Conservation (phyloP, 140 eudicot species). For the Stevia rebaudiana region DNA sequence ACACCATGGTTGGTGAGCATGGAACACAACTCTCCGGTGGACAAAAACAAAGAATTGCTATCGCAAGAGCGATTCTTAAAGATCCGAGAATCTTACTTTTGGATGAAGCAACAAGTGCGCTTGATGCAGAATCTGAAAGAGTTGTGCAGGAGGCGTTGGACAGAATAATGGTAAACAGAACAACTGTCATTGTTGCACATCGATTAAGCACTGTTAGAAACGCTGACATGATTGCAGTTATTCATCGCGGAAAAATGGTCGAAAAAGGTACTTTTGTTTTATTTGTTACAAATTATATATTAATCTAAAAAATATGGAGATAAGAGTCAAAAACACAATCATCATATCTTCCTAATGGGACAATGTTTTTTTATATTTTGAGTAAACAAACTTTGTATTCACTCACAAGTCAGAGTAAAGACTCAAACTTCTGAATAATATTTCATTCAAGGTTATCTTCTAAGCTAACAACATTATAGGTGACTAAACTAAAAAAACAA, state of each 20-base stretch:
- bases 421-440: too few relatives aligned
- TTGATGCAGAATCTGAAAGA: constrained; percentile 93
- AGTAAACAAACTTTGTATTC: too few relatives aligned
- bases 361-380: too few relatives aligned
- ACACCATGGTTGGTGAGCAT: constrained; percentile 95
- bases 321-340: too few relatives aligned
- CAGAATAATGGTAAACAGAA: constrained; percentile 83
- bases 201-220: constrained; percentile 81
- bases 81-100: constrained; percentile 82
- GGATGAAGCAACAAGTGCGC: constrained; percentile 97
- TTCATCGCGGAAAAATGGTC: constrained; percentile 78
- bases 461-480: too few relatives aligned
- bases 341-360: too few relatives aligned
- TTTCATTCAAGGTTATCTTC: too few relatives aligned
- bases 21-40: constrained; percentile 99
- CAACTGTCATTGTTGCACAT: constrained; percentile 89
- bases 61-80: constrained; percentile 86
- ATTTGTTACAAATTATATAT: too few relatives aligned
- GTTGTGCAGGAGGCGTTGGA: constrained; percentile 89
- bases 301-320: too few relatives aligned
- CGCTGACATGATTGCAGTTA: constrained; percentile 87
- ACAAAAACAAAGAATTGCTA: constrained; percentile 95
- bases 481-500: too few relatives aligned
- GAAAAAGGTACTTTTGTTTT: constrained; percentile 56
- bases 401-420: too few relatives aligned